Evolutionary conservation across 495 filamentous ascomycete species (phyloP).

Genomic region (Aspergillus ostianus): DNA sequence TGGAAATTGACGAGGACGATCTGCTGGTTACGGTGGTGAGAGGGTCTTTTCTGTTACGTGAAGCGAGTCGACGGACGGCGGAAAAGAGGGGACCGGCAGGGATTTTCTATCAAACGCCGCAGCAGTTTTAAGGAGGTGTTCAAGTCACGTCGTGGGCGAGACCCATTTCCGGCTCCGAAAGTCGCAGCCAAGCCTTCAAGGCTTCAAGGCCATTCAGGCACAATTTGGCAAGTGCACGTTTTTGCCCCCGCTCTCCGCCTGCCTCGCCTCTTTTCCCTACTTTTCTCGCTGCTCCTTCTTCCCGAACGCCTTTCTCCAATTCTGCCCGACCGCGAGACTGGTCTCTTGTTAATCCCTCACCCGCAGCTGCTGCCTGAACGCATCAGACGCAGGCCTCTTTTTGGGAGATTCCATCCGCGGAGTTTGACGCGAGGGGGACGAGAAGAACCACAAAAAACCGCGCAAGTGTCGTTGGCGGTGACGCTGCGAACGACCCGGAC

Average conservation of each 20-base stretch:
- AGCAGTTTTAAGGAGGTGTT: too few relatives aligned
- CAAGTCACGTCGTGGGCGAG: too few relatives aligned
- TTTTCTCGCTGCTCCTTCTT: neutral
- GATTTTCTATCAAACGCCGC: too few relatives aligned
- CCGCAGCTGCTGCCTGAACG: neutral
- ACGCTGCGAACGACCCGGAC: neutral
- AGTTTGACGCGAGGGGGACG: neutral
- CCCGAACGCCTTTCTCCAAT: neutral
- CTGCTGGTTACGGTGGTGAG: neutral
- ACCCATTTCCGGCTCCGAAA: constrained; percentile 20
- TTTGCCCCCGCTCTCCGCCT: neutral
- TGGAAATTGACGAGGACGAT: constrained; percentile 13
- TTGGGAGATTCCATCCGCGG: neutral
- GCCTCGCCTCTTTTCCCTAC: neutral
- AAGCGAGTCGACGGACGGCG: neutral
- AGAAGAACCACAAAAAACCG: neutral
- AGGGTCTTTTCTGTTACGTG: constrained; percentile 15
- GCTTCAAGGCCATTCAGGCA: constrained; percentile 2
- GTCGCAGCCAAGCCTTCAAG: constrained; percentile 14
- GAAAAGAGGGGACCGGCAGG: neutral
- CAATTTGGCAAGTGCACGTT: neutral
- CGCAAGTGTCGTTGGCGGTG: neutral
- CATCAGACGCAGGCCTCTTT: neutral
- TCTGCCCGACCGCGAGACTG: neutral
- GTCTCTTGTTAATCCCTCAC: neutral